These are phyloP conservation scores for Fusarium albidum DNA, from an alignment of 2,329 filamentous ascomycete species.

Conservation along the genomic window DNA sequence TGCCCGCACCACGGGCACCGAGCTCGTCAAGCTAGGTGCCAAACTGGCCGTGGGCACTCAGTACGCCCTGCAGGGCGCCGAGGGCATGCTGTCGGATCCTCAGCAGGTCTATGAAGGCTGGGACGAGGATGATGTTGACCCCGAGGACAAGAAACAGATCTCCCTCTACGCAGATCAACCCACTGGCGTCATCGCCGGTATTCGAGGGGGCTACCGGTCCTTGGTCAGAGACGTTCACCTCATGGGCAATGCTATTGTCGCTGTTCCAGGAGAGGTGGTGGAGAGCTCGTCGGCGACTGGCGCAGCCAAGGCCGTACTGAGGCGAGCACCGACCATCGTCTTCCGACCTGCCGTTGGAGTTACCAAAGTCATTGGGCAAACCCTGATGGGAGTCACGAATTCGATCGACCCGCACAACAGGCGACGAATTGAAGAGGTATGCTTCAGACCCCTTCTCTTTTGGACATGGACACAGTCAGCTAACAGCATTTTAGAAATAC, in stretches of 20 bases:
- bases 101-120: constrained; percentile 49
- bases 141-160: constrained; percentile 79
- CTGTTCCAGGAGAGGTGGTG: constrained; percentile 89
- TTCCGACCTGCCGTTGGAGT: constrained; percentile 90
- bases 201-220: constrained; percentile 83
- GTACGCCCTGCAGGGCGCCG: constrained; percentile 87
- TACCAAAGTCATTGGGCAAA: constrained; percentile 86
- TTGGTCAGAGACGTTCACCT: constrained; percentile 87
- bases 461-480: not conserved
- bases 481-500: constrained; percentile 54
- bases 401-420: constrained; percentile 84
- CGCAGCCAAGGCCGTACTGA: constrained; percentile 79
- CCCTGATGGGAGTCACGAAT: constrained; percentile 91
- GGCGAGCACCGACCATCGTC: constrained; percentile 90
- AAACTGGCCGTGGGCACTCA: constrained; percentile 96
- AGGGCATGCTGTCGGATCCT: constrained; percentile 72
- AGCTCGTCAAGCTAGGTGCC: constrained; percentile 92
- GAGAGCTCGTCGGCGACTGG: constrained; percentile 84
- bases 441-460: constrained; percentile 48
- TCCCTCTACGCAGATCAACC: constrained; percentile 96
- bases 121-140: constrained; percentile 70
- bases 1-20: constrained; percentile 90
- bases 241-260: constrained; percentile 90
- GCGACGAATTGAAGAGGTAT: constrained; percentile 86
- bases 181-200: constrained; percentile 83